A percentile compares a stretch with the other conserved stretches of the same genome.
These are phyloP conservation scores for Pestalotiopsis sp. DNA, from an alignment of 2,329 filamentous ascomycete species.

Conservation along the genomic window DNA sequence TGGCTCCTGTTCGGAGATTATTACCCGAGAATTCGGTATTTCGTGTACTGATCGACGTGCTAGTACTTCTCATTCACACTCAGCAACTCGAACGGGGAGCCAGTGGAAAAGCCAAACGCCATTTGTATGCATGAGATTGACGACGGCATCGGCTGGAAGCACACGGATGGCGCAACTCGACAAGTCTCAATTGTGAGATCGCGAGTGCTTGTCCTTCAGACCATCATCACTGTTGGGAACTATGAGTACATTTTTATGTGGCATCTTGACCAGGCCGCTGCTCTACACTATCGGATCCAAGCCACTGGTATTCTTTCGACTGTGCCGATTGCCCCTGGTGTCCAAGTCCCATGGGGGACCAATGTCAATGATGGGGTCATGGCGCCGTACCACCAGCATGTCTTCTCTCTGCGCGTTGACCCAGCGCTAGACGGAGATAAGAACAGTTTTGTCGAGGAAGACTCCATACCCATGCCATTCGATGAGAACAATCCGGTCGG, in stretches of 20 bases:
- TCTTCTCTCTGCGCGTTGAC: conserved; percentile 69
- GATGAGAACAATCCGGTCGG: conserved; percentile 21
- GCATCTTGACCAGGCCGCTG: conserved; percentile 65
- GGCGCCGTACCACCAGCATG: conserved; percentile 70
- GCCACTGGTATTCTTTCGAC: conserved; percentile 72
- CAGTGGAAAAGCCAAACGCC: conserved; percentile 60
- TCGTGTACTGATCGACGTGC: background rate
- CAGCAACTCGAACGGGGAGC: conserved; percentile 58
- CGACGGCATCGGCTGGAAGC: conserved; percentile 71
- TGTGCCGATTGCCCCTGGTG: conserved; percentile 60
- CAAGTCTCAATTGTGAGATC: conserved; percentile 63
- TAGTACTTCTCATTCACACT: conserved; percentile 3
- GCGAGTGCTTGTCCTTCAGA: conserved; percentile 67
- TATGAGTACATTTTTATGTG: conserved; percentile 72
- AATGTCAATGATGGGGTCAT: conserved; percentile 64
- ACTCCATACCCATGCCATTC: conserved; percentile 10
- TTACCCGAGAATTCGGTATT: background rate
- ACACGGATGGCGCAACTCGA: conserved; percentile 68
- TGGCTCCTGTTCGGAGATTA: background rate
- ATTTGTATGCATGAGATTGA: conserved; percentile 73
- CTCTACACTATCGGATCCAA: conserved; percentile 61
- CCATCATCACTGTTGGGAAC: conserved; percentile 70
- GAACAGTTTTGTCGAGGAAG: conserved; percentile 31
- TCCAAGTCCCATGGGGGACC: conserved; percentile 58
- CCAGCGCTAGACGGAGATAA: conserved; percentile 51